Conservation (phyloP, 2,329 filamentous ascomycete genomes). For the Onygenales sp. region DNA sequence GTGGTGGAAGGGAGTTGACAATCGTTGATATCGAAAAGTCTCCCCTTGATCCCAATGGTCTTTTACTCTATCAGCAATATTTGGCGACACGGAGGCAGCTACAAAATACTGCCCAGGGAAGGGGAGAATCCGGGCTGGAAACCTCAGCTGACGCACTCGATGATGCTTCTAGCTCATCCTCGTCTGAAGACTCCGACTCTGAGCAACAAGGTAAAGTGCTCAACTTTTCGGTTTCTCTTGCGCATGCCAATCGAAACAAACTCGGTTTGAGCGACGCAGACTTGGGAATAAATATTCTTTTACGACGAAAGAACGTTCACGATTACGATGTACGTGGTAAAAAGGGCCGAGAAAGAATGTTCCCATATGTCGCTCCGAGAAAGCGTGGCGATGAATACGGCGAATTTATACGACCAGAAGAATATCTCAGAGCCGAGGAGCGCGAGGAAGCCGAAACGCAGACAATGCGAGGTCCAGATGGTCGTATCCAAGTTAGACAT, state of each 20-base stretch:
- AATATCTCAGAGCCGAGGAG: slow-evolving; percentile 88
- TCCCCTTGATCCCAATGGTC: slow-evolving; percentile 64
- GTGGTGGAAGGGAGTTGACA: slow-evolving; percentile 52
- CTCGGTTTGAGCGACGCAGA: slow-evolving; percentile 81
- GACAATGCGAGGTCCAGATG: slow-evolving; percentile 45
- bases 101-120: slow-evolving; percentile 66
- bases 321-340: slow-evolving; percentile 90
- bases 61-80: slow-evolving; percentile 81
- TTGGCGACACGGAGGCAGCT: slow-evolving; percentile 79
- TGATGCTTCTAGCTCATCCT: slow-evolving; percentile 74
- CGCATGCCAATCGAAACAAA: slow-evolving; percentile 76
- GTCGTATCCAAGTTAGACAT: slow-evolving; percentile 51
- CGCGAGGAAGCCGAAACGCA: slow-evolving; percentile 65
- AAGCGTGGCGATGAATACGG: slow-evolving; percentile 84
- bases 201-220: slow-evolving; percentile 87
- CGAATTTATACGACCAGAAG: slow-evolving; percentile 85
- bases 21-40: slow-evolving; percentile 53
- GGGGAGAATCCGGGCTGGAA: slow-evolving; percentile 59
- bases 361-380: slow-evolving; percentile 72
- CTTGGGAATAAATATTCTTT: slow-evolving; percentile 78
- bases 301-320: slow-evolving; percentile 81
- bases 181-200: slow-evolving; percentile 79
- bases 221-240: slow-evolving; percentile 77
- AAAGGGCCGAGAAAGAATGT: slow-evolving; percentile 84
- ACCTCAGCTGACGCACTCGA: slow-evolving; percentile 64